Evolutionary conservation across 2,329 filamentous ascomycete species (phyloP).

Genomic region (Cladophialophora carrionii): DNA sequence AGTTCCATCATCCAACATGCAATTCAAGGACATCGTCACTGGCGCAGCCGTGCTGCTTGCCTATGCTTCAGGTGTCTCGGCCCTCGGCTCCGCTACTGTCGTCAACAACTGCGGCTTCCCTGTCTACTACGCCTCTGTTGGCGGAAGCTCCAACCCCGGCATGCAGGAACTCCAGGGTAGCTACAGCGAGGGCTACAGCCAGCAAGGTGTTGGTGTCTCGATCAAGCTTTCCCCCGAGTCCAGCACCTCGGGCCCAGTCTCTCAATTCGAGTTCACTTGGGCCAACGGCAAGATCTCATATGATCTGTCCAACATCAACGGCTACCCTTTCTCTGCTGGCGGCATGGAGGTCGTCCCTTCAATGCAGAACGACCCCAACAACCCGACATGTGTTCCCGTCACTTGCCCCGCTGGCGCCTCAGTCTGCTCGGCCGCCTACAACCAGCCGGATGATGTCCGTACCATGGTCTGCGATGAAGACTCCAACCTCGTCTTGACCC

Average conservation of each 20-base stretch:
- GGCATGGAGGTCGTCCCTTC: conserved; percentile 37
- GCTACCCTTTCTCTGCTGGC: conserved; percentile 46
- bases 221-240: conserved; percentile 49
- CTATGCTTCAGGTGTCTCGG: conserved; percentile 42
- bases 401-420: conserved; percentile 36
- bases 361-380: conserved; percentile 32
- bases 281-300: conserved; percentile 47
- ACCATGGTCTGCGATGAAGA: conserved; percentile 38
- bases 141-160: conserved; percentile 41
- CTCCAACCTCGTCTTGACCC: conserved; percentile 33
- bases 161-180: conserved; percentile 42
- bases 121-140: conserved; percentile 49
- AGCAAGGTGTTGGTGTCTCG: conserved; percentile 46
- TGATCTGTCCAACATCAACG: conserved; percentile 50
- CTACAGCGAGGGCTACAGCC: conserved; percentile 46
- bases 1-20: conserved; percentile 40
- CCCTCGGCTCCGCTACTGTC: conserved; percentile 46
- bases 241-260: conserved; percentile 44
- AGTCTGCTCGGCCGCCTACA: conserved; percentile 37
- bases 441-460: conserved; percentile 37
- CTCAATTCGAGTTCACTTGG: conserved; percentile 49
- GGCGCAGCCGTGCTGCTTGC: conserved; percentile 41
- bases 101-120: conserved; percentile 46
- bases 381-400: conserved; percentile 36
- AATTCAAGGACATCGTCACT: conserved; percentile 41